Percentiles rank a stretch among this genome's conserved stretches.
phyloP scores from a whole-genome alignment of 768 basidiomycete species.

The Antrodiella citrinella region DNA sequence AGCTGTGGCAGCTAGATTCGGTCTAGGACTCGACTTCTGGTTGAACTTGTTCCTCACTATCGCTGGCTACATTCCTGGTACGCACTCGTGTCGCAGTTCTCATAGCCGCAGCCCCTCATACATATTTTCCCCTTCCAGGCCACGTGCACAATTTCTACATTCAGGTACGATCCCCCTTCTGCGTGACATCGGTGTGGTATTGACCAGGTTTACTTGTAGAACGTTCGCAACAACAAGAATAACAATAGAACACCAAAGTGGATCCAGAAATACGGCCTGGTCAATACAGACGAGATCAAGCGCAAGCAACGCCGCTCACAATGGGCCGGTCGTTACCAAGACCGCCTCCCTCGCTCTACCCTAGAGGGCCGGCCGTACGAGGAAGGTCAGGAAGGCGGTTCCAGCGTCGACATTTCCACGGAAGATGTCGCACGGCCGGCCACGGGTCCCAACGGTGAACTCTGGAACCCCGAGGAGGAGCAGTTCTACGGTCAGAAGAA shows the following conservation, averaged over 20 bases:
- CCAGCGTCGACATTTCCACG: constrained; percentile 20
- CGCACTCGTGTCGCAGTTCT: constrained; percentile 9
- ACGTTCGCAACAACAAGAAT: constrained; percentile 93
- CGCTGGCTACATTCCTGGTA: constrained; percentile 85
- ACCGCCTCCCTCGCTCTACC: constrained; percentile 63
- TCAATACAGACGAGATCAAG: constrained; percentile 69
- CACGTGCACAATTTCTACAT: constrained; percentile 94
- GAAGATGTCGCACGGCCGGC: constrained; percentile 12
- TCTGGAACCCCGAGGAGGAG: constrained; percentile 76
- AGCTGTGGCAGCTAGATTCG: constrained; percentile 94
- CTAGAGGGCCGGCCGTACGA: constrained; percentile 66
- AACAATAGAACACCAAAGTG: constrained; percentile 92
- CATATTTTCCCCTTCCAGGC: constrained; percentile 33
- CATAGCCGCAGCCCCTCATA: constrained; percentile 3
- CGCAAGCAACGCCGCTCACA: constrained; percentile 76
- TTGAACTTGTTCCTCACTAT: constrained; percentile 84
- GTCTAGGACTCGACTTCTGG: constrained; percentile 87
- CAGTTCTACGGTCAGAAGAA: constrained; percentile 62
- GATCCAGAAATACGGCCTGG: constrained; percentile 84
- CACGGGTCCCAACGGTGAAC: constrained; percentile 19
- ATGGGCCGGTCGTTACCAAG: constrained; percentile 84
- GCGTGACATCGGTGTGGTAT: neutral
- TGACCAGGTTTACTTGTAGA: constrained; percentile 36
- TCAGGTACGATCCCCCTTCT: constrained; percentile 40
- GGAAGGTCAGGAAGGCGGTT: constrained; percentile 60